phyloP scores from a whole-genome alignment of 2,329 filamentous ascomycete genomes.

The Fusarium xyrophilum region DNA sequence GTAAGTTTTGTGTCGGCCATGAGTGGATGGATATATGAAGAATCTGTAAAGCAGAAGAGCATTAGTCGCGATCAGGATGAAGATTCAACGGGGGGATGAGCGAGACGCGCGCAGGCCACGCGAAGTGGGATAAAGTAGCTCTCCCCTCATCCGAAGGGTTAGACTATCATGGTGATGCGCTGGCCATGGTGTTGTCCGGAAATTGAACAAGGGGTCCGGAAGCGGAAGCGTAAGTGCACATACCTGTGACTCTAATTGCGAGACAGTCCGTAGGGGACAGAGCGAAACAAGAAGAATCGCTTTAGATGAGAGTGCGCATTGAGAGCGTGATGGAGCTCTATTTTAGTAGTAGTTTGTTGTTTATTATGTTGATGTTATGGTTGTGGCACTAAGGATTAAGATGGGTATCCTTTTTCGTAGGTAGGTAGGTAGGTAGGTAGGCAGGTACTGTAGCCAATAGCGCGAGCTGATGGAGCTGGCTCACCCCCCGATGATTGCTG shows the following conservation, averaged over 20 bases:
- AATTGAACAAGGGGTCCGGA: constrained; percentile 8
- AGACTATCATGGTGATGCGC: constrained; percentile 25
- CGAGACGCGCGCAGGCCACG: constrained; percentile 18
- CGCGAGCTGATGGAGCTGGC: background rate
- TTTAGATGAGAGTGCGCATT: constrained; percentile 32
- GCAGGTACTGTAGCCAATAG: background rate
- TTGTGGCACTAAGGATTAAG: constrained; percentile 25
- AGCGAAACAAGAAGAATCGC: constrained; percentile 21
- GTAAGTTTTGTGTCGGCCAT: constrained; percentile 64
- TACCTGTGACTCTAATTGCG: constrained; percentile 30
- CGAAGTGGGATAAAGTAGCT: constrained; percentile 25
- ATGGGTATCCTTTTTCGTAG: background rate
- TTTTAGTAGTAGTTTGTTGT: constrained; percentile 15
- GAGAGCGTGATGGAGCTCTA: constrained; percentile 21
- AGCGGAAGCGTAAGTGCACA: constrained; percentile 1
- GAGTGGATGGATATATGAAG: constrained; percentile 29
- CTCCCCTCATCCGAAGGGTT: constrained; percentile 10
- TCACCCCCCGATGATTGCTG: background rate
- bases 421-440: background rate
- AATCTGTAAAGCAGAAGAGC: constrained; percentile 22
- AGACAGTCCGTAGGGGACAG: constrained; percentile 29
- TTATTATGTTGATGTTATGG: constrained; percentile 23
- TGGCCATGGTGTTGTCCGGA: constrained; percentile 26
- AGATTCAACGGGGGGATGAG: constrained; percentile 1
- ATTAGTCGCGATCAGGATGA: constrained; percentile 17